These are phyloP conservation scores for Colletotrichum incanum DNA, from an alignment of 2,329 filamentous ascomycete genomes.

Conservation along the genomic window DNA sequence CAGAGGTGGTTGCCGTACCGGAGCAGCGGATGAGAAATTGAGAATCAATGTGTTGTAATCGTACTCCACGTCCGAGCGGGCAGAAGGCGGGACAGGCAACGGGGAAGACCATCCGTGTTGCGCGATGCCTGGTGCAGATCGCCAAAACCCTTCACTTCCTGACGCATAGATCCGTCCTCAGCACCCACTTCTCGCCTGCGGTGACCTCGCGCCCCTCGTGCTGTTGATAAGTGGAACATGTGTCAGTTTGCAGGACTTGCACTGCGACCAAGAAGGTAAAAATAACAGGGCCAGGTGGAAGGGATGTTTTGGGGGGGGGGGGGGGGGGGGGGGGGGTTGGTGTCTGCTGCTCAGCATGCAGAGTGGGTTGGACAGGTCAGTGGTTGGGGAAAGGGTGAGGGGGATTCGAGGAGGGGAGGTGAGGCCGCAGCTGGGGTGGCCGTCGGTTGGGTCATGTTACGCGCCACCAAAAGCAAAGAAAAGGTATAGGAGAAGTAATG, in stretches of 20 bases:
- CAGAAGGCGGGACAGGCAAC: background rate
- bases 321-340: slow-evolving; percentile 8
- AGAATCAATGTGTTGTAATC: background rate
- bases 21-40: slow-evolving; percentile 11
- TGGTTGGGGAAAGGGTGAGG: slow-evolving; percentile 8
- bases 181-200: slow-evolving; percentile 90
- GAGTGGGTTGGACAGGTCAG: slow-evolving; percentile 19
- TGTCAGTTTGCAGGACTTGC: slow-evolving; percentile 33
- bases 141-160: slow-evolving; percentile 58
- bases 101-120: slow-evolving; percentile 13
- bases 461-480: slow-evolving; percentile 38
- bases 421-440: slow-evolving; percentile 36
- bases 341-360: slow-evolving; percentile 56
- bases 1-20: slow-evolving; percentile 7
- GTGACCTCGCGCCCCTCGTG: slow-evolving; percentile 88
- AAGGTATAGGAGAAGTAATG: slow-evolving; percentile 26
- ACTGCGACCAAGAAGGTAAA: slow-evolving; percentile 26
- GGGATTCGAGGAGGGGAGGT: slow-evolving; percentile 8
- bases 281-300: slow-evolving; percentile 13
- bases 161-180: slow-evolving; percentile 86
- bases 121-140: slow-evolving; percentile 12
- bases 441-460: slow-evolving; percentile 27
- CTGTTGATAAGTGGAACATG: slow-evolving; percentile 52
- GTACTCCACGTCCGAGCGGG: slow-evolving; percentile 26
- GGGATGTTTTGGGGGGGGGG: slow-evolving; percentile 7